Percentiles rank a stretch among this genome's conserved stretches.
These are phyloP conservation scores for Ogataea glucozyma DNA, from an alignment of 805 yeast species.

Conservation along the genomic window DNA sequence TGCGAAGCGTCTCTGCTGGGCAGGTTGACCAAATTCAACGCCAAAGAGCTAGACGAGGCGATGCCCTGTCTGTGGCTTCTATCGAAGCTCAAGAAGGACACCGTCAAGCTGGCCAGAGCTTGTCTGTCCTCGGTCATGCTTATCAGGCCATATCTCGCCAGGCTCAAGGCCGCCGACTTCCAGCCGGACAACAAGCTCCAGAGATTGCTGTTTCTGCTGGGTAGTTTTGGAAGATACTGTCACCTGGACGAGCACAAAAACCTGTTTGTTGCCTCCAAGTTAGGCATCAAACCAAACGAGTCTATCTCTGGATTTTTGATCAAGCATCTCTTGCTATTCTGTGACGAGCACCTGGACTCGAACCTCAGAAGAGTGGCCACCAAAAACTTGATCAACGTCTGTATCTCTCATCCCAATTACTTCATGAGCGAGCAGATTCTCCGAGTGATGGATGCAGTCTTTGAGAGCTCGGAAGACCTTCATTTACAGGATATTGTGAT, in stretches of 20 bases:
- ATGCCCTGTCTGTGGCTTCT: slow-evolving; percentile 68
- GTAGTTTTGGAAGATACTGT: slow-evolving; percentile 72
- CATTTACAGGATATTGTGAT: slow-evolving; percentile 53
- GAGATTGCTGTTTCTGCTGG: slow-evolving; percentile 61
- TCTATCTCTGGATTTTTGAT: slow-evolving; percentile 58
- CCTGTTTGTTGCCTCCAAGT: slow-evolving; percentile 39
- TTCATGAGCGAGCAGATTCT: slow-evolving; percentile 60
- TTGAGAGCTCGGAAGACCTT: slow-evolving; percentile 36
- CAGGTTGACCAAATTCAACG: slow-evolving; percentile 59
- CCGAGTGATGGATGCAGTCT: slow-evolving; percentile 50
- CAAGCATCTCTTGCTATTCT: slow-evolving; percentile 57
- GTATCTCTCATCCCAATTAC: slow-evolving; percentile 64
- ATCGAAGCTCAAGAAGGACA: slow-evolving; percentile 46
- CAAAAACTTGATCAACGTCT: slow-evolving; percentile 56
- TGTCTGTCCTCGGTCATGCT: slow-evolving; percentile 59
- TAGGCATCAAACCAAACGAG: slow-evolving; percentile 52
- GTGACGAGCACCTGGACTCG: slow-evolving; percentile 32
- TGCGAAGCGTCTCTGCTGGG: slow-evolving; percentile 54
- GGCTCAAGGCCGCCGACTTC: slow-evolving; percentile 16
- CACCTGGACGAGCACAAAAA: slow-evolving; percentile 50
- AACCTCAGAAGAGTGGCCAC: slow-evolving; percentile 52
- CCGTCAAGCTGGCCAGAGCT: slow-evolving; percentile 56
- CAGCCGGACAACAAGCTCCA: slow-evolving; percentile 47
- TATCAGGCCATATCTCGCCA: slow-evolving; percentile 47
- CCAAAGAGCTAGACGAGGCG: slow-evolving; percentile 67